phyloP scores from a whole-genome alignment of 139 green algal species.

The Chlamydomonas eustigma region DNA sequence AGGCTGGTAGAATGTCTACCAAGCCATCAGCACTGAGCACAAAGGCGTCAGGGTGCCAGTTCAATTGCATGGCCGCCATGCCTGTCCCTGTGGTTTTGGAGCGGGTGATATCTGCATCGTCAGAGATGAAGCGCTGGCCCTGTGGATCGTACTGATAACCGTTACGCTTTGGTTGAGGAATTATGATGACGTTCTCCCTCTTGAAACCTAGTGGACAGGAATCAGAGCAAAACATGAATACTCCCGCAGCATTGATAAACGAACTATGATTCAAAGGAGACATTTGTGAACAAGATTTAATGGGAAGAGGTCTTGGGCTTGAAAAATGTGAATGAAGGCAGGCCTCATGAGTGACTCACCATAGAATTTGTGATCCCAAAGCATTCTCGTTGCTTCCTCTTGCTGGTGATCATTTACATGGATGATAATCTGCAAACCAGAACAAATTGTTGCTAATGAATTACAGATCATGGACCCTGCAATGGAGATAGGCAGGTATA shows the following conservation, averaged over 20 bases:
- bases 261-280: too few relatives aligned
- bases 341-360: not conserved
- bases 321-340: too few relatives aligned
- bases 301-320: too few relatives aligned
- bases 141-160: constrained; percentile 27
- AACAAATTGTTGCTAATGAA: too few relatives aligned
- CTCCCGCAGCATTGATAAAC: too few relatives aligned
- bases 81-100: not conserved
- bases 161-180: constrained; percentile 20
- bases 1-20: not conserved
- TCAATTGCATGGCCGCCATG: constrained; percentile 7
- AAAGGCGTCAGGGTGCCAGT: constrained; percentile 8
- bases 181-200: constrained; percentile 23
- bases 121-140: constrained; percentile 6
- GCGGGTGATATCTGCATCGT: not conserved
- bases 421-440: not conserved
- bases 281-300: too few relatives aligned
- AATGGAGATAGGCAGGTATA: too few relatives aligned
- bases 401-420: constrained; percentile 9
- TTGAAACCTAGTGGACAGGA: constrained; percentile 9
- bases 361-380: constrained; percentile 12
- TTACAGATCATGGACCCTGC: too few relatives aligned
- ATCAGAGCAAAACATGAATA: too few relatives aligned
- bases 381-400: not conserved
- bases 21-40: not conserved